These are phyloP conservation scores for Lyophyllum shimeji DNA, from an alignment of 768 basidiomycete genomes.

Conservation along the genomic window DNA sequence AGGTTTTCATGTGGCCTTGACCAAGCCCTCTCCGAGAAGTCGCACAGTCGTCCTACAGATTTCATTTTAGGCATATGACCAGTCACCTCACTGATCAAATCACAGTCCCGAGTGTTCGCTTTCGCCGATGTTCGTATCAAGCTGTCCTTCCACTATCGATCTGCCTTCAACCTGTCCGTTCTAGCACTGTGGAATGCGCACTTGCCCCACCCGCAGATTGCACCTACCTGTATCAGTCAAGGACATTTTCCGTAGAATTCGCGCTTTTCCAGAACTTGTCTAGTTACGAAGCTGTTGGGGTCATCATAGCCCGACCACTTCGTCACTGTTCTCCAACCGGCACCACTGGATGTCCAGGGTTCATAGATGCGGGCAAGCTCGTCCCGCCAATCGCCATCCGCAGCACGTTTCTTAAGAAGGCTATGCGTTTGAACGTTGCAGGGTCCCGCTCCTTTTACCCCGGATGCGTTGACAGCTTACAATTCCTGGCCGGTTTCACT, in stretches of 20 bases:
- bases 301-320: neutral
- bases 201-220: neutral
- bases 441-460: neutral
- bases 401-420: neutral
- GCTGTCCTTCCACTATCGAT: neutral
- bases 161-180: neutral
- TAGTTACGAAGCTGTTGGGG: neutral
- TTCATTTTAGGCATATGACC: neutral
- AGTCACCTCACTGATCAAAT: neutral
- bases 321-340: neutral
- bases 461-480: constrained; percentile 5
- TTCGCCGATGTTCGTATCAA: neutral
- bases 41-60: neutral
- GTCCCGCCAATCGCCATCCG: neutral
- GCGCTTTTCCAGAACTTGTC: neutral
- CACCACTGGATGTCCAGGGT: neutral
- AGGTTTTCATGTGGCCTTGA: neutral
- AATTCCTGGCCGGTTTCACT: neutral
- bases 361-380: neutral
- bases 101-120: neutral
- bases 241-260: neutral
- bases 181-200: neutral
- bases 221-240: neutral
- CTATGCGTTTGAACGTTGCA: neutral
- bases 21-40: neutral